These are phyloP conservation scores for Inga oerstediana DNA, from an alignment of 306 rosid genomes.

Conservation along the genomic window DNA sequence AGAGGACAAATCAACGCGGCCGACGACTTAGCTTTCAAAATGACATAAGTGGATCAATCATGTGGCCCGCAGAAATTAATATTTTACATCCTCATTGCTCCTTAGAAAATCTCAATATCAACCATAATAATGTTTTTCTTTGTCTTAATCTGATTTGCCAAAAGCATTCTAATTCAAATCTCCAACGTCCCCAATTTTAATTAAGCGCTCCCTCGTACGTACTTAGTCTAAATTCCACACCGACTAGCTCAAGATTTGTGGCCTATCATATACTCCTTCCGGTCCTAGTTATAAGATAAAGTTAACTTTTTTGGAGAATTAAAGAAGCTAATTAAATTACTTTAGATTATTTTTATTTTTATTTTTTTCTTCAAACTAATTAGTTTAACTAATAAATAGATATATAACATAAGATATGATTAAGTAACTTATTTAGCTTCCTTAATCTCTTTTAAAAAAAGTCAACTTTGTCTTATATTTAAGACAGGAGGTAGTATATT, in stretches of 20 bases:
- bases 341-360: too few species aligned
- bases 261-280: neutral
- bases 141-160: neutral
- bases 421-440: too few species aligned
- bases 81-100: conserved; percentile 21
- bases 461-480: too few species aligned
- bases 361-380: too few species aligned
- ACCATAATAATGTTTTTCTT: conserved; percentile 13
- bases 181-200: neutral
- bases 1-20: conserved; percentile 29
- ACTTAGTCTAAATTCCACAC: neutral
- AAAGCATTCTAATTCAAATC: neutral
- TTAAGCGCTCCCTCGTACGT: neutral
- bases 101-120: neutral
- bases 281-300: too few species aligned
- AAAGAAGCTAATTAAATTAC: too few species aligned
- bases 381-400: too few species aligned
- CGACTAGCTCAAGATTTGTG: neutral
- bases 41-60: conserved; percentile 33
- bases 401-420: too few species aligned
- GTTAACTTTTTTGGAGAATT: too few species aligned
- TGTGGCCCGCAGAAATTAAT: conserved; percentile 14
- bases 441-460: too few species aligned
- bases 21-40: conserved; percentile 18
- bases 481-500: too few species aligned